Evolutionary conservation across 208 protist species (phyloP).

Genomic region (Leptomonas seymouri): DNA sequence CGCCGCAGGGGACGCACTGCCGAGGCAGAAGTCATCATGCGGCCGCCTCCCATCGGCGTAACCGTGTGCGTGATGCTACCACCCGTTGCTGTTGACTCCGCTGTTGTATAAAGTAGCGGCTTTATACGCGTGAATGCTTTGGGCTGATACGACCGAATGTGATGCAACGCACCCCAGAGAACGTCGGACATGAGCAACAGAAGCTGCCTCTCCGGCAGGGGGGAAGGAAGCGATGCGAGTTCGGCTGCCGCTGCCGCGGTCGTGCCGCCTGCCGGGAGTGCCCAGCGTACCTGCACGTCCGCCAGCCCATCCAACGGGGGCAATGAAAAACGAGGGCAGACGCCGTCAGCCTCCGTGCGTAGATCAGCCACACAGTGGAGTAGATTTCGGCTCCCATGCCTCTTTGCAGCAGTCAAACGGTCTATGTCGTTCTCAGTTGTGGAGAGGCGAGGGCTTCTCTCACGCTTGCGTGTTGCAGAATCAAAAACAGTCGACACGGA

Average conservation of each 20-base stretch:
- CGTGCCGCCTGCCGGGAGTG: not conserved
- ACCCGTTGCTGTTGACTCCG: not conserved
- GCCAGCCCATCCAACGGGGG: constrained; percentile 10
- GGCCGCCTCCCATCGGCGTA: not conserved
- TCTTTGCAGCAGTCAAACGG: too few relatives aligned
- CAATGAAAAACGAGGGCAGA: not conserved
- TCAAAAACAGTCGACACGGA: not conserved
- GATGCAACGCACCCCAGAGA: constrained; percentile 15
- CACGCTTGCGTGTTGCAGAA: not conserved
- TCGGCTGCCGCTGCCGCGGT: not conserved
- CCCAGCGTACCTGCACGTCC: constrained; percentile 4
- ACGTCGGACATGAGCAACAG: constrained; percentile 8
- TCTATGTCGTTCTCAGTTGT: too few relatives aligned
- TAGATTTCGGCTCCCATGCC: too few relatives aligned
- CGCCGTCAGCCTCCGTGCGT: too few relatives aligned
- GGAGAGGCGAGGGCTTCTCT: not conserved
- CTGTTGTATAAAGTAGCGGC: not conserved
- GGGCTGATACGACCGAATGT: constrained; percentile 10
- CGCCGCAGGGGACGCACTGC: constrained; percentile 1
- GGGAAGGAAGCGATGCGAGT: not conserved
- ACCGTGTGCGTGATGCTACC: not conserved
- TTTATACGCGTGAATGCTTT: not conserved
- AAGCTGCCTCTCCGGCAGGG: not conserved
- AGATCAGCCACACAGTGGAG: too few relatives aligned
- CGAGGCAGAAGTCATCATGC: not conserved